Conservation (phyloP, 345 rosid species). For the Microcos paniculata region DNA sequence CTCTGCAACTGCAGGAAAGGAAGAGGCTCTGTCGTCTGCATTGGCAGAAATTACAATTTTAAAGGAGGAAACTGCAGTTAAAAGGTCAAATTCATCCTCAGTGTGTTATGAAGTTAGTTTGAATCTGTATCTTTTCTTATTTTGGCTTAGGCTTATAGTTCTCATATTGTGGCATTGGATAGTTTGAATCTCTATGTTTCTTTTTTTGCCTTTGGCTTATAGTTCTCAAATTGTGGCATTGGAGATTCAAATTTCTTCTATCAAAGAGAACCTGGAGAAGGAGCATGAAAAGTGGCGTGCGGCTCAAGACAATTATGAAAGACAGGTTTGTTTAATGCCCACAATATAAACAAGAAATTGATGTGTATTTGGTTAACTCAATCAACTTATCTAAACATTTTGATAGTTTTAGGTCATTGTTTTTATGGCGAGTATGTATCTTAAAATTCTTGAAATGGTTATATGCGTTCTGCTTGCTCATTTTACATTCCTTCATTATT, state of each 20-base stretch:
- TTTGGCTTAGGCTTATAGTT: conserved; percentile 44
- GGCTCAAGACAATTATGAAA: conserved; percentile 89
- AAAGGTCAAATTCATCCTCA: conserved; percentile 45
- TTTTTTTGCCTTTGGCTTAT: conserved; percentile 25
- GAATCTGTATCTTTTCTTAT: conserved; percentile 10
- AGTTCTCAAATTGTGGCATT: conserved; percentile 69
- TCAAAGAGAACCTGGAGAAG: conserved; percentile 68
- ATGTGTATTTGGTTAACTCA: neutral
- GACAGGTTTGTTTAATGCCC: conserved; percentile 59
- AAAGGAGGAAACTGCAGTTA: conserved; percentile 65
- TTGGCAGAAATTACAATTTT: conserved; percentile 60
- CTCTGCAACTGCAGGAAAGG: conserved; percentile 61
- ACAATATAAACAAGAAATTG: neutral
- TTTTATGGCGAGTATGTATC: neutral
- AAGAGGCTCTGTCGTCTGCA: conserved; percentile 66
- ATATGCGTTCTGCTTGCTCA: neutral
- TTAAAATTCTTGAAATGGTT: neutral
- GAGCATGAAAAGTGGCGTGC: conserved; percentile 78
- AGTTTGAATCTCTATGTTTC: conserved; percentile 3
- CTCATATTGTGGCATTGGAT: conserved; percentile 64
- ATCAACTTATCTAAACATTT: neutral
- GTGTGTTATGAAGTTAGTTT: conserved; percentile 10
- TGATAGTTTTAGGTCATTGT: neutral
- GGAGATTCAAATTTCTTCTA: conserved; percentile 61
- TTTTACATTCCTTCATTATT: neutral